A percentile compares a stretch with the other conserved stretches of the same genome.
Evolutionary conservation across 345 rosid species (phyloP).

Genomic region (Capsella bursapastoris): DNA sequence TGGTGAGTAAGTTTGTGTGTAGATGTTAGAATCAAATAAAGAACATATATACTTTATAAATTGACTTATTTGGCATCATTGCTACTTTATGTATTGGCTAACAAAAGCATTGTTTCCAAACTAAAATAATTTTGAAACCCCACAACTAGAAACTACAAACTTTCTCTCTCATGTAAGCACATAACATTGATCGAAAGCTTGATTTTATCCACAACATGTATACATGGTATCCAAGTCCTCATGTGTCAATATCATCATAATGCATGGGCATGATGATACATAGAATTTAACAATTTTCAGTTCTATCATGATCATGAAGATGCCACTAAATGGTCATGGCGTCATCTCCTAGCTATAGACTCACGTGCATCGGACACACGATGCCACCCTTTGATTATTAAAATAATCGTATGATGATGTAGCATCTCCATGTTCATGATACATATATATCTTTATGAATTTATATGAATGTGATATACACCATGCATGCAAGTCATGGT

Average conservation of each 20-base stretch:
- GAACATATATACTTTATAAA: constrained; percentile 42
- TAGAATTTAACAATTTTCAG: neutral
- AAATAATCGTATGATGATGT: constrained; percentile 4
- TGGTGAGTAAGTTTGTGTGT: constrained; percentile 10
- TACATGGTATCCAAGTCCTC: constrained; percentile 20
- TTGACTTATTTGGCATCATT: constrained; percentile 57
- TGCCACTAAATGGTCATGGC: constrained; percentile 42
- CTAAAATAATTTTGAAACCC: constrained; percentile 61
- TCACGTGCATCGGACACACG: neutral
- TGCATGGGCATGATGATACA: constrained; percentile 24
- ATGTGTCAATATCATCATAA: constrained; percentile 34
- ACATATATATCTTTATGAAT: neutral
- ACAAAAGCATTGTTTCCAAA: constrained; percentile 45
- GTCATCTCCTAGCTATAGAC: constrained; percentile 1
- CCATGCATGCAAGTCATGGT: constrained; percentile 4
- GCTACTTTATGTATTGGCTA: constrained; percentile 43
- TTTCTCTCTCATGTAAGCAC: constrained; percentile 61
- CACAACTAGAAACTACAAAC: constrained; percentile 47
- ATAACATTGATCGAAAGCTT: constrained; percentile 44
- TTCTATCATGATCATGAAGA: neutral
- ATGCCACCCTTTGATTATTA: constrained; percentile 17
- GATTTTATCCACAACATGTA: constrained; percentile 57
- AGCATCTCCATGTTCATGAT: constrained; percentile 25
- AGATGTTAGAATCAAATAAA: constrained; percentile 27
- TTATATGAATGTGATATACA: neutral